A percentile compares a stretch with the other conserved stretches of the same genome.
Conservation (phyloP, 2,329 filamentous ascomycete genomes). For the Atkinsonella hypoxylon region DNA sequence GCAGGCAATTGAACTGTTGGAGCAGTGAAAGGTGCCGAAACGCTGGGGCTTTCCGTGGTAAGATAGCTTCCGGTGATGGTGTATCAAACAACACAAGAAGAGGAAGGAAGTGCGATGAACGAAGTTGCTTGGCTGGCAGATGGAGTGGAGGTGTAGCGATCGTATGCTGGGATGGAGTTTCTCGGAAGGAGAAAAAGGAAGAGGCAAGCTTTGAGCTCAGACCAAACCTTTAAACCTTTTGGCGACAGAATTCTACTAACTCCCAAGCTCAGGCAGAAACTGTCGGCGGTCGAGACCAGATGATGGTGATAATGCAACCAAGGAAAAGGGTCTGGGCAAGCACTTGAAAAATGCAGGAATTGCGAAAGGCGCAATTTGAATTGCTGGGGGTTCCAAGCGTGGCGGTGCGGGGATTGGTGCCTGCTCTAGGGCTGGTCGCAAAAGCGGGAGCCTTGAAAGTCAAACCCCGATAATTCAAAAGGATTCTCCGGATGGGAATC, state of each 20-base stretch:
- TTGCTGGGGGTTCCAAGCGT: background rate
- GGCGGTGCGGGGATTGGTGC: background rate
- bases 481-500: background rate
- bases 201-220: constrained; percentile 27
- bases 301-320: background rate
- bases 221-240: constrained; percentile 18
- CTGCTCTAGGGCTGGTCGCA: background rate
- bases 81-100: constrained; percentile 11
- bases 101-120: constrained; percentile 21
- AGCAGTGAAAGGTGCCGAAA: constrained; percentile 3
- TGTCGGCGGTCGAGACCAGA: background rate
- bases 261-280: background rate
- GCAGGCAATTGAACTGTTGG: constrained; percentile 14
- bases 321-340: background rate
- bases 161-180: constrained; percentile 21
- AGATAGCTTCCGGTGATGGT: constrained; percentile 8
- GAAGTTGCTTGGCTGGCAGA: constrained; percentile 18
- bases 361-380: background rate
- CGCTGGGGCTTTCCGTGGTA: constrained; percentile 7
- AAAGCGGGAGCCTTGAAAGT: background rate
- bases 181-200: constrained; percentile 25
- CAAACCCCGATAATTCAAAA: background rate
- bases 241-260: background rate
- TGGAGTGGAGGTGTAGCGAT: constrained; percentile 24
- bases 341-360: background rate